phyloP scores from a whole-genome alignment of 2,329 filamentous ascomycete genomes.

The Cryphonectria carpinicola region DNA sequence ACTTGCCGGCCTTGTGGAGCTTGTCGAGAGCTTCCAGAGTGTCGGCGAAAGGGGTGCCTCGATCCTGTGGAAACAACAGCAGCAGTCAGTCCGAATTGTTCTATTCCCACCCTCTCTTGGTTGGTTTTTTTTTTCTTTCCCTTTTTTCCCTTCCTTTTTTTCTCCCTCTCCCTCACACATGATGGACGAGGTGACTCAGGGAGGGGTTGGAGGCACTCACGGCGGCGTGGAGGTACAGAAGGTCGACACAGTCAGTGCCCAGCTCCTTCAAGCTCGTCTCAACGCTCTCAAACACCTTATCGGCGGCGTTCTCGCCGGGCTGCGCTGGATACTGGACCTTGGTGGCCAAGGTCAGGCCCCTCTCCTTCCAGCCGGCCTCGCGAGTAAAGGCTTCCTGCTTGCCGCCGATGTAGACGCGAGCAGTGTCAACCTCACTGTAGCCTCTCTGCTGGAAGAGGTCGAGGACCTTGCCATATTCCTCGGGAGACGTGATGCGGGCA shows the following conservation, averaged over 20 bases:
- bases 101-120: constrained; percentile 19
- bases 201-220: constrained; percentile 31
- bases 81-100: constrained; percentile 20
- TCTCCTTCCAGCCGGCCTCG: constrained; percentile 69
- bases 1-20: constrained; percentile 84
- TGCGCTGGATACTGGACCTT: constrained; percentile 65
- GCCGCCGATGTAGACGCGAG: constrained; percentile 67
- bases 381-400: constrained; percentile 71
- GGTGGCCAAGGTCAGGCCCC: constrained; percentile 70
- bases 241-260: constrained; percentile 73
- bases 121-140: not conserved
- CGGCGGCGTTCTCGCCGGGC: constrained; percentile 64
- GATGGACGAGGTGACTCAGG: not conserved
- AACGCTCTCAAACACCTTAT: constrained; percentile 66
- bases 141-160: not conserved
- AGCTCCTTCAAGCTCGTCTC: constrained; percentile 73
- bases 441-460: constrained; percentile 69
- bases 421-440: constrained; percentile 75
- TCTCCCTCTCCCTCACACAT: constrained; percentile 18
- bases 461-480: constrained; percentile 66
- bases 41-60: constrained; percentile 74
- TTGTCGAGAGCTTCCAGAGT: constrained; percentile 79
- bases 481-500: constrained; percentile 62
- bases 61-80: constrained; percentile 43
- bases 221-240: constrained; percentile 75